A percentile compares a stretch with the other conserved stretches of the same genome.
Evolutionary conservation across 2,329 filamentous ascomycete genomes (phyloP).

Genomic region (Aspergillus sergii): DNA sequence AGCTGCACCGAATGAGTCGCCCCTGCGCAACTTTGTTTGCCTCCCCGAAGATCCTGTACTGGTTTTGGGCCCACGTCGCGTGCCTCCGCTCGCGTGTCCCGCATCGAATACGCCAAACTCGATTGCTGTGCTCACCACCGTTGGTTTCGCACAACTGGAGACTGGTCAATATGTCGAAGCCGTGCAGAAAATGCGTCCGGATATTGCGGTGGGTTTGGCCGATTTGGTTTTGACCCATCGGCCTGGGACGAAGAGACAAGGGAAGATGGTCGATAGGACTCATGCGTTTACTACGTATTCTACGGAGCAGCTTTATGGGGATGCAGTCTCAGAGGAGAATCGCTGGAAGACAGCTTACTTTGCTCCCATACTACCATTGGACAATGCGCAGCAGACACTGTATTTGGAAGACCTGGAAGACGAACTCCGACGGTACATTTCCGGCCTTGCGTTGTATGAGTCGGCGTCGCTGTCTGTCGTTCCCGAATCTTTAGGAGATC

Average conservation of each 20-base stretch:
- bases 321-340: conserved; percentile 31
- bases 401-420: conserved; percentile 77
- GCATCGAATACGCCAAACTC: conserved; percentile 68
- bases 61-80: conserved; percentile 75
- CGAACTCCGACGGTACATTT: conserved; percentile 59
- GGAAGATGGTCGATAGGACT: conserved; percentile 84
- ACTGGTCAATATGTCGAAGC: conserved; percentile 70
- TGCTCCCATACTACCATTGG: conserved; percentile 71
- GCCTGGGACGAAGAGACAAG: conserved; percentile 70
- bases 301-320: conserved; percentile 50
- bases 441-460: conserved; percentile 78
- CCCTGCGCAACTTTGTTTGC: conserved; percentile 76
- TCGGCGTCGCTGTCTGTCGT: conserved; percentile 69
- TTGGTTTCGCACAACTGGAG: conserved; percentile 75
- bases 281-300: conserved; percentile 78
- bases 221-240: conserved; percentile 67
- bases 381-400: conserved; percentile 73
- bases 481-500: conserved; percentile 57
- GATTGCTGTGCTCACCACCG: conserved; percentile 80
- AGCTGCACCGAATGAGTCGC: conserved; percentile 49
- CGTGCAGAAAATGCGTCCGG: conserved; percentile 68
- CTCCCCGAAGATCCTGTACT: conserved; percentile 67
- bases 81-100: conserved; percentile 73
- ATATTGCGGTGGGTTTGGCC: conserved; percentile 76
- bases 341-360: conserved; percentile 56